Evolutionary conservation across 2,329 filamentous ascomycete genomes (phyloP).

Genomic region (Orbilia javanica): DNA sequence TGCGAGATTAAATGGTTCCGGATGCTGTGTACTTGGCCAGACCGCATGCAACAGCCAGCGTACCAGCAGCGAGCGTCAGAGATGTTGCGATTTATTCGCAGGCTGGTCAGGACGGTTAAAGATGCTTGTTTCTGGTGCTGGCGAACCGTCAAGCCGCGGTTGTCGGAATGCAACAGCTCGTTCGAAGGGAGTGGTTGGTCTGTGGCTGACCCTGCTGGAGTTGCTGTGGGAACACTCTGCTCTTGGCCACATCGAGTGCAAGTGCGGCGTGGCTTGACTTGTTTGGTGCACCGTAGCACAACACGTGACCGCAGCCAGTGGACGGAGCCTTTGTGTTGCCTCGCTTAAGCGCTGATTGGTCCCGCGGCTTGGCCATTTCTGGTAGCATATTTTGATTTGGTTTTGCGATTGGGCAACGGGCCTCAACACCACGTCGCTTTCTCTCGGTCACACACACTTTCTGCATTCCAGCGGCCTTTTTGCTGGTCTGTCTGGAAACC

Average conservation of each 20-base stretch:
- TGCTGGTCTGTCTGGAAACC: not conserved
- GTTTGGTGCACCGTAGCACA: not conserved
- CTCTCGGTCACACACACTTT: not conserved
- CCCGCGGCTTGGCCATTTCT: slow-evolving; percentile 13
- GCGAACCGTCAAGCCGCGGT: slow-evolving; percentile 31
- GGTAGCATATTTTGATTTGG: slow-evolving; percentile 31
- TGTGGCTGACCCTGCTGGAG: slow-evolving; percentile 14
- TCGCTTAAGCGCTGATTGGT: not conserved
- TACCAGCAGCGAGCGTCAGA: no score
- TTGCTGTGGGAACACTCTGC: slow-evolving; percentile 39
- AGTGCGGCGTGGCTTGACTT: not conserved
- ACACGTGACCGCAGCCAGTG: not conserved
- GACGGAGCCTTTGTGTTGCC: not conserved
- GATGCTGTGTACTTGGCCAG: not conserved
- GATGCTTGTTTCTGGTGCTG: slow-evolving; percentile 46
- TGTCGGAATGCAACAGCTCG: not conserved
- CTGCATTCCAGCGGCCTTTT: no score
- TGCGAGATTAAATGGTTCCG: slow-evolving; percentile 4
- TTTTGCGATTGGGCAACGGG: slow-evolving; percentile 17
- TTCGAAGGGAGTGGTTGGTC: not conserved
- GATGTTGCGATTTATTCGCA: not conserved
- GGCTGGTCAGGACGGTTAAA: slow-evolving; percentile 17
- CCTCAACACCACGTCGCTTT: slow-evolving; percentile 18
- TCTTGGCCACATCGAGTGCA: slow-evolving; percentile 13
- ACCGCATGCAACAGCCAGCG: slow-evolving; percentile 18